Evolutionary conservation across 2,329 filamentous ascomycete genomes (phyloP), one percentile per base, ranked within the genome.

Genomic region (Sclerotinia borealis): DNA sequence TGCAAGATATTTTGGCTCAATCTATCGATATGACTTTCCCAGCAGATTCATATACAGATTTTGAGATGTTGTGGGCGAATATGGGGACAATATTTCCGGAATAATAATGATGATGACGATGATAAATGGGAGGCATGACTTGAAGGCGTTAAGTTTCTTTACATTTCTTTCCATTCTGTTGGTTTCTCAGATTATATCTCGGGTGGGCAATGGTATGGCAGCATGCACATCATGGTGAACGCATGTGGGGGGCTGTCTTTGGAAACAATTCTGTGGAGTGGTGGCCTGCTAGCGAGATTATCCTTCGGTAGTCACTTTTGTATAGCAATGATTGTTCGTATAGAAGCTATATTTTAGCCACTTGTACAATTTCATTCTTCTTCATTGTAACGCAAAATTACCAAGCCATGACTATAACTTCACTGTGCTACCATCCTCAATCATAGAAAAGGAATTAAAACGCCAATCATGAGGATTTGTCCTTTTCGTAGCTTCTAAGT

Each of bases 61-160:
- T 61, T 51, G 63, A 63, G 31, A 63, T 63, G 54, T 31, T 63
- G n/a, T 60, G 59, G 63, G 50, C 51, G 39, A 52, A 59, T 61
- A 61, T 64, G 56, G 52, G 54, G 13, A 48, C 45, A 2, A 62
- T 51, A 19, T 55, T 52, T 54, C 41, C 49, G 8, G 63, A 62
- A 47, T 52, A 34, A 22, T 63, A 41, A 47, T 34, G 31, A 56
- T 76, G 79, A 64, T 81, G 80, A 52, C 39, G 52, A 54, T 39
- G 34, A 54, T 54, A 79, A 74, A 78, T 78, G 81, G 19, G 76
- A 39, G 39, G 43, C 36, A 49, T 59, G 31, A 27, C 1, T 59
- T 51, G 15, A 29, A 37, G 31, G 43, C 47, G 31, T 36, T 36
- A 29, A 9, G 39, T 37, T 37, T 59, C 13, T 29, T 59, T 50